These are phyloP conservation scores for Suillus sp. DNA, from an alignment of 768 basidiomycete species.

Conservation along the genomic window DNA sequence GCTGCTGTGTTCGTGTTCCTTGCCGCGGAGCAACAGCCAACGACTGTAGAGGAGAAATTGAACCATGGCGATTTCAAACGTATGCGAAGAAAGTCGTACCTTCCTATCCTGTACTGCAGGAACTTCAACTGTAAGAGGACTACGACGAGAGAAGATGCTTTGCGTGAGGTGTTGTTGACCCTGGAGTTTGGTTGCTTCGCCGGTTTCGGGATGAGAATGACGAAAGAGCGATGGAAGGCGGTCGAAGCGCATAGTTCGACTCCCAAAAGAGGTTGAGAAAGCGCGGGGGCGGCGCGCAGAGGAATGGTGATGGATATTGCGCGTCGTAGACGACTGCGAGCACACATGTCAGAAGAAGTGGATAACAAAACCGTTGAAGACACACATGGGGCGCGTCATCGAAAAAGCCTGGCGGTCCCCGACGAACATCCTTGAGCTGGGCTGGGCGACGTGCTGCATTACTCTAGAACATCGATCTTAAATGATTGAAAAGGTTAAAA, in stretches of 20 bases:
- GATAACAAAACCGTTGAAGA: neutral
- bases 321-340: neutral
- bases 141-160: neutral
- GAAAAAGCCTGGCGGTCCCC: neutral
- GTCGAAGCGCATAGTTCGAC: neutral
- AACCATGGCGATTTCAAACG: neutral
- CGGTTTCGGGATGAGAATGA: neutral
- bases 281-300: neutral
- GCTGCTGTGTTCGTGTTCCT: neutral
- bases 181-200: neutral
- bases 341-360: neutral
- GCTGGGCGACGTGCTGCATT: neutral
- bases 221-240: neutral
- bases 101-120: neutral
- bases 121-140: neutral
- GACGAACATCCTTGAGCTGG: neutral
- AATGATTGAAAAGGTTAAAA: neutral
- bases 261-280: neutral
- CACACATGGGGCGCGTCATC: neutral
- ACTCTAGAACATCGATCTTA: neutral
- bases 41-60: neutral
- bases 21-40: neutral
- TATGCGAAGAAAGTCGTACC: neutral
- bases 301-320: neutral
- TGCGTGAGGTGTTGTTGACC: neutral